Evolutionary conservation across 768 basidiomycete species (phyloP), one percentile per base, ranked within the genome.

Genomic region (Cystofilobasidium ferigula): DNA sequence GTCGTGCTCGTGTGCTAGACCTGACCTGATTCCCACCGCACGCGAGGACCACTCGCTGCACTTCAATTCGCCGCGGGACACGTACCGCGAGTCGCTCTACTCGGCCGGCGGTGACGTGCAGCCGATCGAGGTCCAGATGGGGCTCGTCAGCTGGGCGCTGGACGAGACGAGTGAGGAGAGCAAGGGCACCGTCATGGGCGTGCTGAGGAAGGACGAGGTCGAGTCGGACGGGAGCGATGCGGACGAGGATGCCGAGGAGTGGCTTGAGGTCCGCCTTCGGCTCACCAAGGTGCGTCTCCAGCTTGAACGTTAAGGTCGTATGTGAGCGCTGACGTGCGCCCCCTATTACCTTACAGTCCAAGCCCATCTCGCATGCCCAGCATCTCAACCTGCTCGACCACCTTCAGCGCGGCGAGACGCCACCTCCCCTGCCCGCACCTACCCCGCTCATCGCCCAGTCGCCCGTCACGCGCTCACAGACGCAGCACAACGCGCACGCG

Each of bases 191-290:
- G 45, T 64, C 35, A 58, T 64, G 34, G 63, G 63, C 24, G 57
- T 64, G 1, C 26, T 64, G 0, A 48, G 63, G 24, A 58, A 59
- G 57, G 63, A 64, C 36, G 63, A 64, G 48, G 34, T 64, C 16
- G 63, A 58, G 35, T 32, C 56, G 9, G 63, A 59, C 18, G 63
- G 36, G 16, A 58, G 57, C 24, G 58, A 60, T 2, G 38, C 42
- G 58, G 63, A 59, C 3, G 57, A 58, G 2, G 63, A 64, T 26
- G 63, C 47, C 18, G 63, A 64, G 58, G 63, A 64, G 58, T 64
- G 57, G 63, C 47, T 64, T 16, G 63, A 64, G 45, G 30, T 64
- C 24, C 56, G 63, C 35, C 26, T 64, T n/a, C 42, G 63, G 32
- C 43, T 64, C 16, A 45, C 57, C 18, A 51, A 58, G 63, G 63